Evolutionary conservation across 176 grass and related monocot genomes (phyloP).

Genomic region (Raddia guianensis): DNA sequence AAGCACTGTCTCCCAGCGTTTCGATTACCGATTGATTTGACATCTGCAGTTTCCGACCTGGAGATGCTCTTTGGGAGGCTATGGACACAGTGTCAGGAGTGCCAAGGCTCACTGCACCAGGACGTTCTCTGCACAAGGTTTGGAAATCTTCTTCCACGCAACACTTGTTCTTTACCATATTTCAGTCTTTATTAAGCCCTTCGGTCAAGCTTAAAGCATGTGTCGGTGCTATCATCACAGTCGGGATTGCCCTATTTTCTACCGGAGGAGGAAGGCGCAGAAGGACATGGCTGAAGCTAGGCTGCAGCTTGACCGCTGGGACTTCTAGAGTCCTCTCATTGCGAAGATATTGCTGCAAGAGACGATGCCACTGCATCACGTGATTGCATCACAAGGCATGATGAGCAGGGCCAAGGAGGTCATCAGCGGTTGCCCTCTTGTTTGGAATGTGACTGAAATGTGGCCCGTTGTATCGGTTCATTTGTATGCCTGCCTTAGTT

Average conservation of each 20-base stretch:
- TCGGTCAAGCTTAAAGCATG: neutral
- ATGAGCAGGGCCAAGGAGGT: neutral
- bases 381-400: conserved; percentile 34
- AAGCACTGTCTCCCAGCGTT: neutral
- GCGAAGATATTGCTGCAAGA: neutral
- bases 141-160: neutral
- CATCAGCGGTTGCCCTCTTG: neutral
- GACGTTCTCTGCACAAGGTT: conserved; percentile 98
- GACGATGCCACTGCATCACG: neutral
- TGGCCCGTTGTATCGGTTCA: neutral
- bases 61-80: conserved; percentile 90
- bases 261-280: conserved; percentile 89
- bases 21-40: conserved; percentile 15
- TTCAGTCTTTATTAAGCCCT: neutral
- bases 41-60: conserved; percentile 69
- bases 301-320: conserved; percentile 87
- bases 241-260: conserved; percentile 98
- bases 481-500: conserved; percentile 8
- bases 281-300: conserved; percentile 99
- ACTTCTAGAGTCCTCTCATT: conserved; percentile 55
- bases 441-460: neutral
- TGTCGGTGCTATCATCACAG: conserved; percentile 30
- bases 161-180: neutral
- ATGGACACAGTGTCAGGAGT: conserved; percentile 99
- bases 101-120: conserved; percentile 98